Conservation (phyloP, 345 rosid species). For the Odontarrhena argentea region DNA sequence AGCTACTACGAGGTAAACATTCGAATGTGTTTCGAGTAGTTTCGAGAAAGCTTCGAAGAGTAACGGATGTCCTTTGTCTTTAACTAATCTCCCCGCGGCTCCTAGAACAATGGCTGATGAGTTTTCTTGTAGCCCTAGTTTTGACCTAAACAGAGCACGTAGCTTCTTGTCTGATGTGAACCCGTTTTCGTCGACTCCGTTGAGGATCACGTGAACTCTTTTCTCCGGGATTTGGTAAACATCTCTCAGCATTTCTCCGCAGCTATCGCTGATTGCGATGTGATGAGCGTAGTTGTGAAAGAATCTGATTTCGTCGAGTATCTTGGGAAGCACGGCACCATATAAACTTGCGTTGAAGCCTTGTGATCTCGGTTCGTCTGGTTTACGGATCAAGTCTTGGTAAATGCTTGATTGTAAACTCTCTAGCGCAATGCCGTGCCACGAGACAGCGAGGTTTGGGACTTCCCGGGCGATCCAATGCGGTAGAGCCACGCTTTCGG, state of each 20-base stretch:
- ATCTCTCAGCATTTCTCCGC: conserved; percentile 90
- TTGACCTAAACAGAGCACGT: conserved; percentile 62
- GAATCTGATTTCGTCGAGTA: conserved; percentile 79
- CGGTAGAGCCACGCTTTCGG: conserved; percentile 91
- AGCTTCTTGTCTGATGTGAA: conserved; percentile 47
- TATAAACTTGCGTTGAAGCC: conserved; percentile 52
- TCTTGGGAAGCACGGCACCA: conserved; percentile 64
- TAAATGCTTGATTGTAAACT: conserved; percentile 74
- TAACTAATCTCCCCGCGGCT: conserved; percentile 84
- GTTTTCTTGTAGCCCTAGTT: conserved; percentile 53
- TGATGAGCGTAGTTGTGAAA: conserved; percentile 80
- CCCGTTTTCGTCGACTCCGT: conserved; percentile 73
- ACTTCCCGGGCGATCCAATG: conserved; percentile 66
- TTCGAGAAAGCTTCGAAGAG: conserved; percentile 64
- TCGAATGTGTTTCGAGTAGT: conserved; percentile 44
- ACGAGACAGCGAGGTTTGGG: conserved; percentile 73
- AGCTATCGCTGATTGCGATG: conserved; percentile 89
- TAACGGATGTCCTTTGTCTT: conserved; percentile 90
- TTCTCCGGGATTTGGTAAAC: conserved; percentile 77
- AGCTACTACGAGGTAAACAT: conserved; percentile 66
- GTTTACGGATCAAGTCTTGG: conserved; percentile 74
- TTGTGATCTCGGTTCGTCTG: conserved; percentile 60
- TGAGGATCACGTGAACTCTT: conserved; percentile 90
- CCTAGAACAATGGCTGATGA: conserved; percentile 68
- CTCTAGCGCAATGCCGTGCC: conserved; percentile 96